Percentiles rank a stretch among this genome's conserved stretches.
Conservation (phyloP, 352 stramenopile species). For the Phytophthora crassamura region DNA sequence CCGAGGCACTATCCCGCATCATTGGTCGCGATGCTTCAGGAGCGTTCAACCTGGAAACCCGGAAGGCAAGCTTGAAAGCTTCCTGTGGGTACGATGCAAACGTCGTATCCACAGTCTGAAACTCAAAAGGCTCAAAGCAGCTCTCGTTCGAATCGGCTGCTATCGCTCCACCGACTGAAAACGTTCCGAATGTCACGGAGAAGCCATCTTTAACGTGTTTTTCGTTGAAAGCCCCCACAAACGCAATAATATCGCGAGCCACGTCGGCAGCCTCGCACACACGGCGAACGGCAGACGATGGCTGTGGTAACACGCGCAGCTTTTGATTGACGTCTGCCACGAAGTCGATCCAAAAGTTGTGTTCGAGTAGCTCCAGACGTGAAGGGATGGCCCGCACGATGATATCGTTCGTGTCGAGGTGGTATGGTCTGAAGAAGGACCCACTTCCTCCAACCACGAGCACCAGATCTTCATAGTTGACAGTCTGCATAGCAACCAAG, state of each 20-base stretch:
- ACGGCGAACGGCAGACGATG: conserved; percentile 48
- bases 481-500: conserved; percentile 35
- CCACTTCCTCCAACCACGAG: conserved; percentile 77
- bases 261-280: conserved; percentile 36
- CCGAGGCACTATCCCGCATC: neutral
- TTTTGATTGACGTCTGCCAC: conserved; percentile 74
- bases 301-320: conserved; percentile 69
- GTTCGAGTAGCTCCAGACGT: conserved; percentile 68
- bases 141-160: conserved; percentile 49
- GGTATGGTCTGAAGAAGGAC: conserved; percentile 82
- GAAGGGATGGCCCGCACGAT: conserved; percentile 77
- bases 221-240: conserved; percentile 67
- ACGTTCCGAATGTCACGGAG: conserved; percentile 62
- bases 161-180: conserved; percentile 41
- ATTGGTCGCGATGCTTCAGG: neutral
- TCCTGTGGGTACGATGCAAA: conserved; percentile 48
- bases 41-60: conserved; percentile 44
- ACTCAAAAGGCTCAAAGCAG: conserved; percentile 47
- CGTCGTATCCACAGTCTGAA: conserved; percentile 35
- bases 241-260: conserved; percentile 49
- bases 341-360: conserved; percentile 89
- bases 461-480: conserved; percentile 40
- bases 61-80: conserved; percentile 76
- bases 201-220: conserved; percentile 66
- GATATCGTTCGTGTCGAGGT: conserved; percentile 88